phyloP scores from a whole-genome alignment of 2,329 filamentous ascomycete species.

The Fusarium beomiforme region DNA sequence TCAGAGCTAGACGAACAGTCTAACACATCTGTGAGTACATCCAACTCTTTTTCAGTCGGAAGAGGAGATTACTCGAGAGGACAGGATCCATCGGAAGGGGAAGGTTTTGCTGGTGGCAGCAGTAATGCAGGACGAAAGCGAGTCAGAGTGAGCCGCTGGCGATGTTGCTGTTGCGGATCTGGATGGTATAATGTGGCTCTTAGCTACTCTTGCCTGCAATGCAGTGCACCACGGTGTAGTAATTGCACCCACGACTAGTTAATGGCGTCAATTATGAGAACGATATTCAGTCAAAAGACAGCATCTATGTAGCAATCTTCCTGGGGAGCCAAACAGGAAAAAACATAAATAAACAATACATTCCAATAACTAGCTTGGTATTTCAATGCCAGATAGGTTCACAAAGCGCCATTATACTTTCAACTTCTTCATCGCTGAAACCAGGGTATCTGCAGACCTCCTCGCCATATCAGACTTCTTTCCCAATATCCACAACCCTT shows the following conservation, averaged over 20 bases:
- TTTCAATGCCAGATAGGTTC: background rate
- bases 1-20: background rate
- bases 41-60: background rate
- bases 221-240: background rate
- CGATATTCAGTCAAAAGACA: background rate
- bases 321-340: background rate
- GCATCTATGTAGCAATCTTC: no score
- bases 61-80: no score
- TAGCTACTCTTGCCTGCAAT: fast-evolving
- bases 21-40: background rate
- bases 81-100: background rate
- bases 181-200: background rate
- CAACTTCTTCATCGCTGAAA: constrained; percentile 15
- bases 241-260: background rate
- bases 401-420: background rate
- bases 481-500: constrained; percentile 63
- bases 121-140: background rate
- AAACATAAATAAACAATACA: background rate
- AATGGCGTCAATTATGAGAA: background rate
- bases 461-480: constrained; percentile 62
- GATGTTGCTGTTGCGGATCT: background rate
- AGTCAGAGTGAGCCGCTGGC: background rate
- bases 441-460: constrained; percentile 37
- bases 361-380: background rate
- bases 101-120: background rate